A percentile compares a stretch with the other conserved stretches of the same genome.
These are phyloP conservation scores for Populus hybrid DNA, from an alignment of 441 rosid species.

Conservation along the genomic window DNA sequence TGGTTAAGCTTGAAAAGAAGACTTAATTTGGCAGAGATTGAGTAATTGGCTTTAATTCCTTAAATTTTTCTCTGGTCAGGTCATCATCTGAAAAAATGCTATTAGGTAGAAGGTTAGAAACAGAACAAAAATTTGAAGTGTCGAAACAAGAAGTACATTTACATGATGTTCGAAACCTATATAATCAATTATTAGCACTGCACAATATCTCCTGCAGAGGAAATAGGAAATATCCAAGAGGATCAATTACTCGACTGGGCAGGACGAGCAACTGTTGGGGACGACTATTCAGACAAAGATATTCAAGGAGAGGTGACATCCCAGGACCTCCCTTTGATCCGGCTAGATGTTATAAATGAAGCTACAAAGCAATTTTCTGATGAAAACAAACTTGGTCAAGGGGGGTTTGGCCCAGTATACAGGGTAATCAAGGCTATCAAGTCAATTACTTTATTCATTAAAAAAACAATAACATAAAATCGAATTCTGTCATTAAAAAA, in stretches of 20 bases:
- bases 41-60: too few relatives aligned
- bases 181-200: background rate
- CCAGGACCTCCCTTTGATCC: conserved; percentile 13
- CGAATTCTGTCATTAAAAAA: background rate
- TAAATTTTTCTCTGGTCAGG: too few relatives aligned
- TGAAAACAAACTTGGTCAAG: conserved; percentile 25
- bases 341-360: background rate
- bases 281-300: background rate
- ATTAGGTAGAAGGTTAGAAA: background rate
- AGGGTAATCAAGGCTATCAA: conserved; percentile 9
- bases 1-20: too few relatives aligned
- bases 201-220: background rate
- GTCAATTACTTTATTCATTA: background rate
- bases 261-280: background rate
- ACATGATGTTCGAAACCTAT: background rate
- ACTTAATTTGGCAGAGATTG: too few relatives aligned
- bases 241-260: conserved; percentile 12
- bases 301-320: conserved; percentile 10
- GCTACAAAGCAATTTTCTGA: conserved; percentile 23
- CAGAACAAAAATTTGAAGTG: background rate
- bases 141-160: too few relatives aligned
- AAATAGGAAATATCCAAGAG: conserved; percentile 5
- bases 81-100: background rate
- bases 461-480: too few relatives aligned
- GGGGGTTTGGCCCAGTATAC: conserved; percentile 33